Evolutionary conservation across 2,329 filamentous ascomycete species (phyloP).

Genomic region (Grosmannia clavigera): DNA sequence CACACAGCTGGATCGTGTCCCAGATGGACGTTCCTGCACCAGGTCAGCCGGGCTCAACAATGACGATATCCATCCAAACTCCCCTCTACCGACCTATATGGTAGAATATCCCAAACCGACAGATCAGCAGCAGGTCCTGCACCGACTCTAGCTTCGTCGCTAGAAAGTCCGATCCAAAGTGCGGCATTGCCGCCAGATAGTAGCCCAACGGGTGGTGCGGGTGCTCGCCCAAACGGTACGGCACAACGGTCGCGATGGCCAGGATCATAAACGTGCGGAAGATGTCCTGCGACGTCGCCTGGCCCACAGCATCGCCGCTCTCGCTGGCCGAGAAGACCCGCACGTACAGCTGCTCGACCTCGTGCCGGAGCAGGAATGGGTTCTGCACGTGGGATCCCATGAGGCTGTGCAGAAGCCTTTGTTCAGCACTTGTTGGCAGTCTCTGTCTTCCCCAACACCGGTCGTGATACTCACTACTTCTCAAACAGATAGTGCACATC

Average conservation of each 20-base stretch:
- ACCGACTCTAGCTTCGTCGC: constrained; percentile 22
- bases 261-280: constrained; percentile 13
- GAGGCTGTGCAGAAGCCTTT: neutral
- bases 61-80: no score
- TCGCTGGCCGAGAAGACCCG: neutral
- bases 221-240: constrained; percentile 19
- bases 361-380: neutral
- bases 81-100: constrained; percentile 19
- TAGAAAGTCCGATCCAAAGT: constrained; percentile 19
- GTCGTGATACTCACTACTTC: neutral
- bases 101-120: constrained; percentile 29
- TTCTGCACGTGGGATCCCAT: constrained; percentile 1
- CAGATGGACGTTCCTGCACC: constrained; percentile 1
- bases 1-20: constrained; percentile 3
- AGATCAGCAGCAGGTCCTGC: constrained; percentile 27
- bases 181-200: constrained; percentile 23
- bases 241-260: constrained; percentile 18
- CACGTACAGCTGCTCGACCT: neutral
- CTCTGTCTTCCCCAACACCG: no score
- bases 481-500: neutral
- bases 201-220: constrained; percentile 27
- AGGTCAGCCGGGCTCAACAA: no score
- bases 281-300: neutral
- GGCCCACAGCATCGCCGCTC: neutral
- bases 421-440: neutral